Evolutionary conservation across 176 grass and related monocot species (phyloP).

Genomic region (Juncus effusus): DNA sequence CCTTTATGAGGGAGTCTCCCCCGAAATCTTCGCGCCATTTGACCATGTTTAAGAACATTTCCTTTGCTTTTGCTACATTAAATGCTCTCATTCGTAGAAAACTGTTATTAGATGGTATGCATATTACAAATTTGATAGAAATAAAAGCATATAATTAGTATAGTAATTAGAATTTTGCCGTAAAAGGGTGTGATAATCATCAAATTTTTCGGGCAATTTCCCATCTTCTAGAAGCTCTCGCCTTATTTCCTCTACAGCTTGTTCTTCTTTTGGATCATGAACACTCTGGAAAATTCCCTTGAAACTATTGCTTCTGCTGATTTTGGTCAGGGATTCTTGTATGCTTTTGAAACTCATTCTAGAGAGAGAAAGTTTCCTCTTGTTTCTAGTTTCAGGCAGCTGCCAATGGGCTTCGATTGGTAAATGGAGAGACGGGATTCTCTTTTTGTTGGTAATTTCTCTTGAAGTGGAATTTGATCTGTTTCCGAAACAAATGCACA

Average conservation of each 20-base stretch:
- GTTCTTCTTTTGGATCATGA: slow-evolving; percentile 60
- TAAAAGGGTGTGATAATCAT: slow-evolving; percentile 87
- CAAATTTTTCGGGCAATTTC: slow-evolving; percentile 71
- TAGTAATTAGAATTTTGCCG: slow-evolving; percentile 34
- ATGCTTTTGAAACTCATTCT: slow-evolving; percentile 69
- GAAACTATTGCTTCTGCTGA: slow-evolving; percentile 49
- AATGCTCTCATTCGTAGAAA: slow-evolving; percentile 88
- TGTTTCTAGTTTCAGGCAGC: slow-evolving; percentile 30
- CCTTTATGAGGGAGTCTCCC: slow-evolving; percentile 69
- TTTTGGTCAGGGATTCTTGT: slow-evolving; percentile 47
- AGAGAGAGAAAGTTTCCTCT: slow-evolving; percentile 32
- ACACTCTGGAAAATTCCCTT: slow-evolving; percentile 32
- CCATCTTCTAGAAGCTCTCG: slow-evolving; percentile 55
- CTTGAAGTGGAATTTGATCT: background rate
- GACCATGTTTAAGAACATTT: slow-evolving; percentile 89
- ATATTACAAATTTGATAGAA: background rate
- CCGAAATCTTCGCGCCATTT: slow-evolving; percentile 87
- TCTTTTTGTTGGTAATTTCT: background rate
- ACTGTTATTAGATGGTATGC: slow-evolving; percentile 25
- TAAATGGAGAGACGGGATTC: slow-evolving; percentile 18
- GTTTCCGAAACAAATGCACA: background rate
- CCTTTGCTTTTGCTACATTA: slow-evolving; percentile 61
- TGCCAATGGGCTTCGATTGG: slow-evolving; percentile 52
- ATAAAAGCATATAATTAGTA: background rate
- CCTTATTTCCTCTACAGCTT: slow-evolving; percentile 53